Conservation (phyloP, 208 protist species). For the Wallacemonas sp. region DNA sequence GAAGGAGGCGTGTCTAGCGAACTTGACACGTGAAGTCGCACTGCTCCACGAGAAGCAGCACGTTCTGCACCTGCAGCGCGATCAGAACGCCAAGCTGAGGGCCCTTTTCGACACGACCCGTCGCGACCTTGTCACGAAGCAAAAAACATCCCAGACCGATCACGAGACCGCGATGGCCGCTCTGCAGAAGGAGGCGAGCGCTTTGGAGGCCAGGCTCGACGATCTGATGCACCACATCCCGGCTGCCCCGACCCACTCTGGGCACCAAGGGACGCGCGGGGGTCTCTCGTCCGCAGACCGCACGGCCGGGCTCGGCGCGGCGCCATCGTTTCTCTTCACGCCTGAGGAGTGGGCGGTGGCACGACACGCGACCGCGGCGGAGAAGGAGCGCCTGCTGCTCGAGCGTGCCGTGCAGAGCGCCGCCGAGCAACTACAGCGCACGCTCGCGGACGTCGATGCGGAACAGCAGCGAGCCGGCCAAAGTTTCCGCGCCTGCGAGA, state of each 20-base stretch:
- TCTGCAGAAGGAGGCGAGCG: constrained; percentile 16
- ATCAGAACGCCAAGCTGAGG: constrained; percentile 26
- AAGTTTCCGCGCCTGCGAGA: neutral
- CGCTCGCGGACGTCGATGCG: constrained; percentile 12
- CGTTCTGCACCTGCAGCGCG: constrained; percentile 19
- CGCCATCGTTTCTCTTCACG: constrained; percentile 11
- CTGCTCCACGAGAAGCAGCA: constrained; percentile 22
- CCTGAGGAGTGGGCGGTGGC: constrained; percentile 10
- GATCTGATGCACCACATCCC: neutral
- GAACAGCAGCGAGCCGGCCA: neutral
- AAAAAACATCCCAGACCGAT: constrained; percentile 28
- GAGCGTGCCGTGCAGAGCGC: neutral
- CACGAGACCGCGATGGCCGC: constrained; percentile 23
- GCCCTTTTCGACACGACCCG: constrained; percentile 19
- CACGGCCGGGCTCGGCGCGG: neutral
- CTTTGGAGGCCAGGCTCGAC: constrained; percentile 18
- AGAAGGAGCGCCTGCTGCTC: constrained; percentile 8
- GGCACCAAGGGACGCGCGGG: constrained; percentile 8
- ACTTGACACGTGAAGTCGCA: constrained; percentile 24
- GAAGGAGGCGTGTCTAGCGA: constrained; percentile 9
- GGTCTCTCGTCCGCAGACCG: too few species aligned
- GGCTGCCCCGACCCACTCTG: neutral
- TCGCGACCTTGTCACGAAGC: constrained; percentile 27
- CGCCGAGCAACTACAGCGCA: constrained; percentile 1
- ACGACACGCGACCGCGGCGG: constrained; percentile 5